A percentile compares a stretch with the other conserved stretches of the same genome.
Evolutionary conservation across 2,329 filamentous ascomycete genomes (phyloP).

Genomic region (Apiospora arundinis): DNA sequence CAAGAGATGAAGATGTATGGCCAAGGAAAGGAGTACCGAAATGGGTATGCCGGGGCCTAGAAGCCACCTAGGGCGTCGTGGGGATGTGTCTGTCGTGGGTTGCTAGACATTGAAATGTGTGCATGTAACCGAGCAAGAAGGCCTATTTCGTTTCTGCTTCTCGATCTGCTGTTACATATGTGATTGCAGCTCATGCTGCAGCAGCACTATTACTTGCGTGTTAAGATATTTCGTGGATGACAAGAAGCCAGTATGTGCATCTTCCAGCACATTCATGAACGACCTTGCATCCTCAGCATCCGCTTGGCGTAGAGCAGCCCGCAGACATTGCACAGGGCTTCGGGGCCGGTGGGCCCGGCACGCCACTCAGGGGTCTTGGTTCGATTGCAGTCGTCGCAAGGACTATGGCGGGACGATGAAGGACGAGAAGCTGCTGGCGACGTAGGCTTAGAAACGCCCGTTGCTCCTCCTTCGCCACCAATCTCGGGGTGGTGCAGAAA

Average conservation of each 20-base stretch:
- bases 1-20: not conserved
- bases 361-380: constrained; percentile 81
- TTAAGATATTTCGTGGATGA: no score
- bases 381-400: constrained; percentile 60
- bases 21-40: not conserved
- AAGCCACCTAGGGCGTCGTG: not conserved
- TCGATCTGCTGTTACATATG: not conserved
- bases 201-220: not conserved
- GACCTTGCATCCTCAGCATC: not conserved
- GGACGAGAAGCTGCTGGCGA: not conserved
- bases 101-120: not conserved
- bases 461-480: not conserved
- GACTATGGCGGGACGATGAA: not conserved
- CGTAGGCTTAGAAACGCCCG: not conserved
- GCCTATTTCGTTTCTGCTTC: not conserved
- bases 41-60: not conserved
- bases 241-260: not conserved
- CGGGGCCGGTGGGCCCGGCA: constrained; percentile 73
- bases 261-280: not conserved
- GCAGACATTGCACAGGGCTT: constrained; percentile 77
- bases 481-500: not conserved
- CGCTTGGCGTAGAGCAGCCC: constrained; percentile 56
- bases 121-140: constrained; percentile 6
- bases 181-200: not conserved
- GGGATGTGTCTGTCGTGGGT: no score